Evolutionary conservation across 1,139 yeast species (phyloP).

Genomic region (Wickerhamomyces sp.): DNA sequence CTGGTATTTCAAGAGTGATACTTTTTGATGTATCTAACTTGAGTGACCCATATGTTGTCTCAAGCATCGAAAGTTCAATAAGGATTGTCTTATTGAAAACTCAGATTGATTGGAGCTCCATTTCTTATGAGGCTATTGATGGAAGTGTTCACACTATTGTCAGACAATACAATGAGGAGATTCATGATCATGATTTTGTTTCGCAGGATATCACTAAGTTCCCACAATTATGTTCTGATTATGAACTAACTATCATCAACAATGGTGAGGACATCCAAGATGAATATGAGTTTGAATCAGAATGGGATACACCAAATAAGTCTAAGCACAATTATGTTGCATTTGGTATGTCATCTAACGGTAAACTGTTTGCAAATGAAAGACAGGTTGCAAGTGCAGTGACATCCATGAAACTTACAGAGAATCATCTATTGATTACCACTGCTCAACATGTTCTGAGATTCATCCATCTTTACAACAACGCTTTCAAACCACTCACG

Average conservation of each 20-base stretch:
- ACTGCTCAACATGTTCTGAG: constrained; percentile 84
- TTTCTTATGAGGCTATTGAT: constrained; percentile 58
- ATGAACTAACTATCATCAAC: constrained; percentile 40
- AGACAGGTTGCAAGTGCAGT: constrained; percentile 68
- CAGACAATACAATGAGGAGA: constrained; percentile 24
- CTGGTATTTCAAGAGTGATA: constrained; percentile 40
- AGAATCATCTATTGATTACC: constrained; percentile 71
- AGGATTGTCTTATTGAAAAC: constrained; percentile 55
- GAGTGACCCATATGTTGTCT: constrained; percentile 36
- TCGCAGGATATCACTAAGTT: constrained; percentile 40
- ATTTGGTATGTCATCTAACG: constrained; percentile 69
- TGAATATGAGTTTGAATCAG: constrained; percentile 26
- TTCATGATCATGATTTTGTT: constrained; percentile 24
- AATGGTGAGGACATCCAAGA: constrained; percentile 20
- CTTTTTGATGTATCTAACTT: constrained; percentile 41
- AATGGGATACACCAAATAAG: constrained; percentile 22
- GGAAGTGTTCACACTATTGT: constrained; percentile 49
- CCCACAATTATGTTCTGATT: constrained; percentile 67
- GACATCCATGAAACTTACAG: constrained; percentile 75
- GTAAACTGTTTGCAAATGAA: constrained; percentile 66
- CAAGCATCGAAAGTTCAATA: constrained; percentile 38
- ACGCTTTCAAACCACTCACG: constrained; percentile 32
- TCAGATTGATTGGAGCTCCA: constrained; percentile 45
- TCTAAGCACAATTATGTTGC: constrained; percentile 32
- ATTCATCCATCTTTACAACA: constrained; percentile 64